Evolutionary conservation across 1,139 yeast species (phyloP).

Genomic region (Scheffersomyces illinoinensis): DNA sequence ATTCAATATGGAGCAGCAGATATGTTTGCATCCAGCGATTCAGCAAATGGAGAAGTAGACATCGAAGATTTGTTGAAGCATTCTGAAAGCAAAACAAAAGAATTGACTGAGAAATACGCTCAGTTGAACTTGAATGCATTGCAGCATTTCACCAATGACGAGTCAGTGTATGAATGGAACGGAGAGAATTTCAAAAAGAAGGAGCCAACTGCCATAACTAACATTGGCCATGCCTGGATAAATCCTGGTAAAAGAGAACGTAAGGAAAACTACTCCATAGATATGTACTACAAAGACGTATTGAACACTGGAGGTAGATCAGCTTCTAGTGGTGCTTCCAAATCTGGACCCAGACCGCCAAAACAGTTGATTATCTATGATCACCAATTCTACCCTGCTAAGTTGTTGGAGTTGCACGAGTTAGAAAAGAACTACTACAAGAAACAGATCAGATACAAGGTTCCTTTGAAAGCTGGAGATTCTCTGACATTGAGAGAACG

Average conservation of each 20-base stretch:
- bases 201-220: conserved; percentile 40
- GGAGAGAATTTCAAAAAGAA: conserved; percentile 80
- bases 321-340: conserved; percentile 23
- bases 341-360: conserved; percentile 62
- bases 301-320: conserved; percentile 65
- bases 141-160: conserved; percentile 65
- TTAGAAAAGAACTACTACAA: conserved; percentile 62
- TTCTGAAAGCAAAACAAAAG: conserved; percentile 64
- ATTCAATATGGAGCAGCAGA: conserved; percentile 79
- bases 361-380: conserved; percentile 68
- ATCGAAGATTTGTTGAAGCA: conserved; percentile 59
- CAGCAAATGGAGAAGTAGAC: conserved; percentile 52
- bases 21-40: conserved; percentile 40
- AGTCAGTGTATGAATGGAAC: conserved; percentile 83
- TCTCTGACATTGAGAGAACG: conserved; percentile 45
- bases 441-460: conserved; percentile 51
- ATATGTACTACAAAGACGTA: conserved; percentile 77
- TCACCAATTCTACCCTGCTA: conserved; percentile 71
- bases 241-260: conserved; percentile 79
- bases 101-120: conserved; percentile 63
- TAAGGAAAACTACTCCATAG: conserved; percentile 76
- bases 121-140: conserved; percentile 72
- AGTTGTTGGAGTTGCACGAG: conserved; percentile 62
- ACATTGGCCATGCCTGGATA: conserved; percentile 59
- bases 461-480: conserved; percentile 46